Conservation (phyloP, 441 rosid genomes). For the Gossypium aridum region DNA sequence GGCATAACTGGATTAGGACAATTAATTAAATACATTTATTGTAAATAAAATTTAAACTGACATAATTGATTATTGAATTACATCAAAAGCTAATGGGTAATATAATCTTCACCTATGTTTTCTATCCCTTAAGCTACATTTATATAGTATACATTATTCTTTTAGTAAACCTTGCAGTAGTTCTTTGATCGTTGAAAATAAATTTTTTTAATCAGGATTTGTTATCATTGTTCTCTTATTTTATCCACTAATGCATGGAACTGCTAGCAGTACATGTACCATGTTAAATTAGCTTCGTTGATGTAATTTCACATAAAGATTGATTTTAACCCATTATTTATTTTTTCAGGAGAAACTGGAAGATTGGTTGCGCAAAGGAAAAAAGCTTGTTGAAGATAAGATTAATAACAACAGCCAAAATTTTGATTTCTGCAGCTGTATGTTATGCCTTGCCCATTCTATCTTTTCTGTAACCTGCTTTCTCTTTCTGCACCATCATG, state of each 20-base stretch:
- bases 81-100: neutral
- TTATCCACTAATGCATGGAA: neutral
- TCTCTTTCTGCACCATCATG: neutral
- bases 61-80: neutral
- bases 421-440: constrained; percentile 59
- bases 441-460: constrained; percentile 18
- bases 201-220: neutral
- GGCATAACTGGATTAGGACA: neutral
- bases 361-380: constrained; percentile 76
- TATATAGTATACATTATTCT: neutral
- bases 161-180: neutral
- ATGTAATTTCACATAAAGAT: neutral
- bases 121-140: neutral
- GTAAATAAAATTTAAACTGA: neutral
- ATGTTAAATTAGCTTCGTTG: neutral
- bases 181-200: neutral
- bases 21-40: neutral
- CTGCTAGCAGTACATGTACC: neutral
- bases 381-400: constrained; percentile 60
- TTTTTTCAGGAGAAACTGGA: constrained; percentile 75
- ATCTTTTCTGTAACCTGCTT: neutral
- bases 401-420: constrained; percentile 33
- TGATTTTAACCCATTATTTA: constrained; percentile 7
- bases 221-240: neutral
- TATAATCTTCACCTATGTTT: neutral